These are phyloP conservation scores for Allium sativum DNA, from an alignment of 106 monocot genomes.

Conservation along the genomic window DNA sequence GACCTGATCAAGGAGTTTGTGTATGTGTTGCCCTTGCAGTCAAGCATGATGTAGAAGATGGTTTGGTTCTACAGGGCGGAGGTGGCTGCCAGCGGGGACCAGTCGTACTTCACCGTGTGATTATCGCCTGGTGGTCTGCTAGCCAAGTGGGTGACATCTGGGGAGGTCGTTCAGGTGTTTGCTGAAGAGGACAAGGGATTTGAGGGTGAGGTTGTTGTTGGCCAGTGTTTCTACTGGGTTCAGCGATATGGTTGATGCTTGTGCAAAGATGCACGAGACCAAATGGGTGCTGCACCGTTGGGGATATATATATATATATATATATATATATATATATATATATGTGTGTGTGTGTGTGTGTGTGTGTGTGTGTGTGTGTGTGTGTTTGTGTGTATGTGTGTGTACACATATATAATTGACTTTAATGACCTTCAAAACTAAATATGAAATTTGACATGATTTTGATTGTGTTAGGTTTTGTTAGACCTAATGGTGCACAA, in stretches of 20 bases:
- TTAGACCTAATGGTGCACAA: too few relatives aligned
- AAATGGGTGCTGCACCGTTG: too few relatives aligned
- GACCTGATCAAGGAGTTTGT: constrained; percentile 79
- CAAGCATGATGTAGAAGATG: constrained; percentile 75
- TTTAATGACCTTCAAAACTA: too few relatives aligned
- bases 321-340: too few relatives aligned
- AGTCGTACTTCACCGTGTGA: constrained; percentile 71
- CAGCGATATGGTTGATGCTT: constrained; percentile 50
- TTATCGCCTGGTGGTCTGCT: constrained; percentile 69
- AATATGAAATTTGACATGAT: too few relatives aligned
- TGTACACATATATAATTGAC: too few relatives aligned
- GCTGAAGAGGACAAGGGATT: constrained; percentile 66
- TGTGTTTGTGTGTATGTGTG: too few relatives aligned
- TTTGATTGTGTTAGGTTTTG: too few relatives aligned
- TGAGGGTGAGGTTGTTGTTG: constrained; percentile 62
- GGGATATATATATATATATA: too few relatives aligned
- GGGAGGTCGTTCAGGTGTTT: constrained; percentile 54
- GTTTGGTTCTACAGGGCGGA: constrained; percentile 75
- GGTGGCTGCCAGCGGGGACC: constrained; percentile 78
- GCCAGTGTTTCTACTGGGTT: constrained; percentile 81
- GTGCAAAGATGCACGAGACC: constrained; percentile 39
- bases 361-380: too few relatives aligned
- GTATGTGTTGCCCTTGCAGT: constrained; percentile 56
- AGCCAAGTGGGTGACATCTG: constrained; percentile 78
- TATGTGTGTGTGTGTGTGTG: too few relatives aligned